These are phyloP conservation scores for Aspergillus spinulosporus DNA, from an alignment of 2,329 filamentous ascomycete species.

Conservation along the genomic window DNA sequence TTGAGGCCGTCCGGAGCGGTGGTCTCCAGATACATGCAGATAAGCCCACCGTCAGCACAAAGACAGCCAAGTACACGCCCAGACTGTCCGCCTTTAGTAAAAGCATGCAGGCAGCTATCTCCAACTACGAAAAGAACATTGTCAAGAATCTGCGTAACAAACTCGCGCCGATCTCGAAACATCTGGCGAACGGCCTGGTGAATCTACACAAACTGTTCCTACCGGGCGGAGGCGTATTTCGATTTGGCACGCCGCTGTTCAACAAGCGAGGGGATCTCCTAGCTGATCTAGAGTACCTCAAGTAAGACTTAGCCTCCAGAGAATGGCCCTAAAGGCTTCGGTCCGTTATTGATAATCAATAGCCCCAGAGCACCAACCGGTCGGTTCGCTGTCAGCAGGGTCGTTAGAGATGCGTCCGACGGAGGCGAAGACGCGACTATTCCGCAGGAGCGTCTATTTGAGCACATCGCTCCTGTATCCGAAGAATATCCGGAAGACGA, in stretches of 20 bases:
- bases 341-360: not conserved
- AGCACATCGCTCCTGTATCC: not conserved
- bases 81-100: not conserved
- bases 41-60: not conserved
- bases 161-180: not conserved
- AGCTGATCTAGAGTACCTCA: not conserved
- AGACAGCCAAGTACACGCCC: not conserved
- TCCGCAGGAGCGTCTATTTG: not conserved
- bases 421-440: no score
- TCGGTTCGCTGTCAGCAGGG: not conserved
- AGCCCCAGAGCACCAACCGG: not conserved
- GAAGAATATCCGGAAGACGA: not conserved
- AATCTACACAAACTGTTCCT: conserved; percentile 4
- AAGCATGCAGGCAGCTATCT: not conserved
- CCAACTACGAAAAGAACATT: not conserved
- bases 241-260: not conserved
- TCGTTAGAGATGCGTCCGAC: not conserved
- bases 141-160: not conserved
- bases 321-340: not conserved
- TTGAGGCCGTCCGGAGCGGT: not conserved
- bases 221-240: not conserved
- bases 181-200: not conserved
- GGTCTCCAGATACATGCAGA: not conserved
- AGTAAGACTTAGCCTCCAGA: not conserved
- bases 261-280: conserved; percentile 3